phyloP scores from a whole-genome alignment of 176 grass and related monocot species.

The Pontederia paniculata region DNA sequence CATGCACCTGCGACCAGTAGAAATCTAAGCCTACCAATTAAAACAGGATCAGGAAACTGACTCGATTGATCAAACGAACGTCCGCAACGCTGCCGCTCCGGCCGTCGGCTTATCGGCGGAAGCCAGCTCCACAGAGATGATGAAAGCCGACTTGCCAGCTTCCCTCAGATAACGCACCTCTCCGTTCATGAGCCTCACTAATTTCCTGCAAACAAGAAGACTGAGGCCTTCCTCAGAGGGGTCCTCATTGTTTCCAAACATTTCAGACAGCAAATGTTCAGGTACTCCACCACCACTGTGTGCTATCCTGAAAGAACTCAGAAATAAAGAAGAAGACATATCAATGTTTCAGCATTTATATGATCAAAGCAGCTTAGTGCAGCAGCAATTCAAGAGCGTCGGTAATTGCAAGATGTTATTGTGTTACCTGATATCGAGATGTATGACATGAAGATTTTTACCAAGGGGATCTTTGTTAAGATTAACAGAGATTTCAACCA shows the following conservation, averaged over 20 bases:
- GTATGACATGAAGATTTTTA: slow-evolving; percentile 60
- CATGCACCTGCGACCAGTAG: too few species aligned
- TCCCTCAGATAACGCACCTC: slow-evolving; percentile 64
- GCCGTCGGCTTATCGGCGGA: slow-evolving; percentile 7
- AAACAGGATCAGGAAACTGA: too few species aligned
- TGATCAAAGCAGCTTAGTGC: background rate
- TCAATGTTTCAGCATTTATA: background rate
- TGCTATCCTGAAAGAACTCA: slow-evolving; percentile 41
- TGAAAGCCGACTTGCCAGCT: slow-evolving; percentile 60
- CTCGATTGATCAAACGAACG: background rate
- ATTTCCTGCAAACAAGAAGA: slow-evolving; percentile 67
- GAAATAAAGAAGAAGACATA: background rate
- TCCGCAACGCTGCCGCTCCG: background rate
- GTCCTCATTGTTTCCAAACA: slow-evolving; percentile 46
- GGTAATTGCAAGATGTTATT: background rate
- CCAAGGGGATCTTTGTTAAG: slow-evolving; percentile 56
- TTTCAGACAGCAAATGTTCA: slow-evolving; percentile 58
- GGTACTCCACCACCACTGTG: slow-evolving; percentile 43
- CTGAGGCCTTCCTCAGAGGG: slow-evolving; percentile 57
- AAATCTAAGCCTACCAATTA: too few species aligned
- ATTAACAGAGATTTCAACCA: slow-evolving; percentile 46
- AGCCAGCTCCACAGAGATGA: slow-evolving; percentile 66
- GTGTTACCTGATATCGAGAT: slow-evolving; percentile 66
- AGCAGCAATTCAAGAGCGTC: too few species aligned
- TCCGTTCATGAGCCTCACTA: slow-evolving; percentile 87